These are phyloP conservation scores for Bryum argenteum DNA, from an alignment of 225 moss, liverwort and hornwort species.

Conservation along the genomic window DNA sequence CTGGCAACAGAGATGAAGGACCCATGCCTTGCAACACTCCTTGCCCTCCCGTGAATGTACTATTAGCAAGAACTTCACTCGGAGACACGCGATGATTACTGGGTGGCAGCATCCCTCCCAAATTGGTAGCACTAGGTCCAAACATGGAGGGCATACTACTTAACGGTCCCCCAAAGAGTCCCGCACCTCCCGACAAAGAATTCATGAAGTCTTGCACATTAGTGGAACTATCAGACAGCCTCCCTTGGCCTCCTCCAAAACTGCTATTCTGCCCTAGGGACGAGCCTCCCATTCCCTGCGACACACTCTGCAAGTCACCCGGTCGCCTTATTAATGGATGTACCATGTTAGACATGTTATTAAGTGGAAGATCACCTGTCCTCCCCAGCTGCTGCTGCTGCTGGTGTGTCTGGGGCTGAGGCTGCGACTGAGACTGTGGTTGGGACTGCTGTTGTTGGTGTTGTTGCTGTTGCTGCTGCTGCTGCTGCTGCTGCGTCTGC, in stretches of 20 bases:
- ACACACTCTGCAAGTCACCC: conserved; percentile 80
- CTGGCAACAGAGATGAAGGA: conserved; percentile 66
- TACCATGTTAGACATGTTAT: conserved; percentile 74
- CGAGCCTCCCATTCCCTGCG: conserved; percentile 75
- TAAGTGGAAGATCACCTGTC: conserved; percentile 91
- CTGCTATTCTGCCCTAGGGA: conserved; percentile 67
- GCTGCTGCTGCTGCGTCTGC: conserved; percentile 1
- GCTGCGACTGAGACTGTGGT: conserved; percentile 14
- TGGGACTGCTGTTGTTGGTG: conserved; percentile 16
- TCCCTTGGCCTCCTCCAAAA: conserved; percentile 79
- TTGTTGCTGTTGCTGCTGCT: not conserved
- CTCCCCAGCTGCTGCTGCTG: conserved; percentile 74
- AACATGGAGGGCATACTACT: conserved; percentile 82
- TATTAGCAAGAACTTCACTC: conserved; percentile 58
- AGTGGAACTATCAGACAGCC: conserved; percentile 55
- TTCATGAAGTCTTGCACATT: conserved; percentile 89
- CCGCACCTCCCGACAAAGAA: conserved; percentile 75
- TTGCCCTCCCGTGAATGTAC: conserved; percentile 61
- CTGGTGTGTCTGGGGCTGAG: too few relatives aligned
- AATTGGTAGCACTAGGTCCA: conserved; percentile 63
- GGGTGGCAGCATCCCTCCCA: conserved; percentile 86
- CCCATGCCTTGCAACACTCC: conserved; percentile 77
- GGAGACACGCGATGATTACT: conserved; percentile 66
- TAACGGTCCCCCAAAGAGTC: conserved; percentile 54
- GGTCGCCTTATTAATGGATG: conserved; percentile 78